phyloP scores from a whole-genome alignment of 73 alveolate species.

The Paramecium biaurelia region DNA sequence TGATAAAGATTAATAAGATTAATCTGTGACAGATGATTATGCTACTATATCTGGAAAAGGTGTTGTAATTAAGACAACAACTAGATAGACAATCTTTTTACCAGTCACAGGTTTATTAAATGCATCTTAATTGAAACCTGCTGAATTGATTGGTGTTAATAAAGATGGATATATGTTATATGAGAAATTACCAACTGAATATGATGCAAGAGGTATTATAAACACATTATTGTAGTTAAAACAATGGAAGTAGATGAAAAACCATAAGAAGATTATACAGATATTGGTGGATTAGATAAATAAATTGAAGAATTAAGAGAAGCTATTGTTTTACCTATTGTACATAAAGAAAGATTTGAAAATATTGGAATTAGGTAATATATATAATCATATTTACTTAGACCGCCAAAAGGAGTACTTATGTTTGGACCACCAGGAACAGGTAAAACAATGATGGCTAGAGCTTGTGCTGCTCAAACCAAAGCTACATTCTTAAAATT shows the following conservation, averaged over 20 bases:
- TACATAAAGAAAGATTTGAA: conserved; percentile 98
- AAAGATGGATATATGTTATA: conserved; percentile 97
- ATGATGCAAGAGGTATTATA: conserved; percentile 61
- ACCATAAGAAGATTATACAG: conserved; percentile 99
- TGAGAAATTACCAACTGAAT: conserved; percentile 95
- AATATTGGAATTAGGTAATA: conserved; percentile 92
- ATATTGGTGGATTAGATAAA: conserved; percentile 99
- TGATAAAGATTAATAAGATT: conserved; percentile 79
- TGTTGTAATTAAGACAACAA: conserved; percentile 89
- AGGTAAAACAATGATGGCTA: conserved; percentile 99
- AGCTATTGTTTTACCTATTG: conserved; percentile 99
- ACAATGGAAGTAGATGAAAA: conserved; percentile 98
- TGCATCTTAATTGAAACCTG: conserved; percentile 96
- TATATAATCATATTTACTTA: neutral
- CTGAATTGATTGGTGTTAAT: conserved; percentile 99
- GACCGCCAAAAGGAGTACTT: conserved; percentile 99
- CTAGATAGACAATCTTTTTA: conserved; percentile 96
- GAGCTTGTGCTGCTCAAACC: conserved; percentile 99
- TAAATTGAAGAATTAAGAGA: conserved; percentile 98
- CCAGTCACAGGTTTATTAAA: conserved; percentile 99
- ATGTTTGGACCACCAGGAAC: conserved; percentile 99
- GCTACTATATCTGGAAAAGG: conserved; percentile 65
- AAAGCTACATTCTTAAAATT: conserved; percentile 98
- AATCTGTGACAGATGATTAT: conserved; percentile 62
- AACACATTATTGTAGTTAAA: conserved; percentile 15